These are phyloP conservation scores for Chimonanthus salicifolius DNA, from an alignment of 164 flowering plant genomes.

Conservation along the genomic window DNA sequence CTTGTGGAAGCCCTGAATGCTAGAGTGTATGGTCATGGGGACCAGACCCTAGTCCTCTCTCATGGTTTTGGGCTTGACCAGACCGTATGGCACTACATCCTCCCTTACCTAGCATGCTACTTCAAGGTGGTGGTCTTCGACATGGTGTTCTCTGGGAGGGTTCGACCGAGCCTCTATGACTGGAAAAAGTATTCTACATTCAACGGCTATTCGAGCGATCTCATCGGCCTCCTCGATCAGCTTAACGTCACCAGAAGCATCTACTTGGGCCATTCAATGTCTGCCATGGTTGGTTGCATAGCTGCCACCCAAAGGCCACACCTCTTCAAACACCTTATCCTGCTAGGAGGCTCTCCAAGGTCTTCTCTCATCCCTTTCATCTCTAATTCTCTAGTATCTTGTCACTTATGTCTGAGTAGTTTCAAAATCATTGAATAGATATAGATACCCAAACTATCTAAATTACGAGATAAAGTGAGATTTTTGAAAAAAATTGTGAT, in stretches of 20 bases:
- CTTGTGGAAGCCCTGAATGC: constrained; percentile 28
- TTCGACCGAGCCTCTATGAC: constrained; percentile 20
- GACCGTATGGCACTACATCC: constrained; percentile 28
- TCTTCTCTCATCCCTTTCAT: constrained; percentile 6
- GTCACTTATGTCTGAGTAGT: too few relatives aligned
- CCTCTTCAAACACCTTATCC: constrained; percentile 30
- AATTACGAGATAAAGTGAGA: too few relatives aligned
- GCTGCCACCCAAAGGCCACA: constrained; percentile 35
- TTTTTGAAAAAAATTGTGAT: too few relatives aligned
- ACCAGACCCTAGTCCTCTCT: constrained; percentile 25
- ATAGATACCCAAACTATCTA: too few relatives aligned
- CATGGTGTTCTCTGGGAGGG: constrained; percentile 20
- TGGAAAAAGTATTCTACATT: constrained; percentile 18
- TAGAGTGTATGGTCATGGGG: constrained; percentile 25
- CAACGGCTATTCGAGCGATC: constrained; percentile 23
- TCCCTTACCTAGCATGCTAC: constrained; percentile 29
- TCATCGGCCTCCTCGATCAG: constrained; percentile 24
- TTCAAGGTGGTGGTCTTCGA: constrained; percentile 38
- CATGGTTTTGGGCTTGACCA: constrained; percentile 42
- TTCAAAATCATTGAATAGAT: too few relatives aligned
- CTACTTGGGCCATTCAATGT: constrained; percentile 42
- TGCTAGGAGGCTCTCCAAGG: constrained; percentile 41
- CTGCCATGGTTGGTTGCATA: constrained; percentile 38
- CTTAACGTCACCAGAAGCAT: constrained; percentile 18
- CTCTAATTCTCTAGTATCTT: constrained; percentile 5